Percentiles rank a stretch among this genome's conserved stretches.
Conservation (phyloP, 2,329 filamentous ascomycete species). For the Trichoderma brevicompactum region DNA sequence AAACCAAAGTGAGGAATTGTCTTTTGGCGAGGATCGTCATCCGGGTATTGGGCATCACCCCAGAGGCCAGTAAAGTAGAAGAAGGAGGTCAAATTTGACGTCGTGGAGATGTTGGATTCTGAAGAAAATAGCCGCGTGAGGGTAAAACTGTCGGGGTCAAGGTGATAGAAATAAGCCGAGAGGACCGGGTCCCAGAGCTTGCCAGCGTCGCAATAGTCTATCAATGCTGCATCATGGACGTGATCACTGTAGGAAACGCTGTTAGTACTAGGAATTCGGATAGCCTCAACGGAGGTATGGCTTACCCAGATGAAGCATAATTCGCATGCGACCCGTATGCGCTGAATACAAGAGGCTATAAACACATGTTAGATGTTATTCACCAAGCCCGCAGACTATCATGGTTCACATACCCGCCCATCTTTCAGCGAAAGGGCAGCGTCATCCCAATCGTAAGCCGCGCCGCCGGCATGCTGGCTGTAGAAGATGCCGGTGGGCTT, state of each 20-base stretch:
- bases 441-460: slow-evolving; percentile 10
- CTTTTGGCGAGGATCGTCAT: background rate
- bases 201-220: slow-evolving; percentile 11
- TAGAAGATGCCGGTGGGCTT: slow-evolving; percentile 12
- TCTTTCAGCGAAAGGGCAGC: background rate
- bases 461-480: slow-evolving; percentile 7
- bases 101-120: background rate
- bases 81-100: slow-evolving; percentile 9
- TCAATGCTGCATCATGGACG: slow-evolving; percentile 6
- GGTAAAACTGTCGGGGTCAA: background rate
- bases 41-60: slow-evolving; percentile 9
- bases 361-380: background rate
- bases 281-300: background rate
- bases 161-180: slow-evolving; percentile 16
- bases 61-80: slow-evolving; percentile 18
- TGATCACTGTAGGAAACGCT: background rate
- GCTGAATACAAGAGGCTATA: slow-evolving; percentile 12
- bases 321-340: slow-evolving; percentile 20
- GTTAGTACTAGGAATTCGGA: background rate
- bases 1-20: slow-evolving; percentile 3
- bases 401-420: background rate
- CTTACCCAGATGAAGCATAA: slow-evolving; percentile 11
- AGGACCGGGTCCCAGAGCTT: slow-evolving; percentile 14
- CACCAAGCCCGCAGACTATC: background rate
- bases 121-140: slow-evolving; percentile 3